phyloP scores from a whole-genome alignment of 2,329 filamentous ascomycete species.

The Fusarium phyllophilum region DNA sequence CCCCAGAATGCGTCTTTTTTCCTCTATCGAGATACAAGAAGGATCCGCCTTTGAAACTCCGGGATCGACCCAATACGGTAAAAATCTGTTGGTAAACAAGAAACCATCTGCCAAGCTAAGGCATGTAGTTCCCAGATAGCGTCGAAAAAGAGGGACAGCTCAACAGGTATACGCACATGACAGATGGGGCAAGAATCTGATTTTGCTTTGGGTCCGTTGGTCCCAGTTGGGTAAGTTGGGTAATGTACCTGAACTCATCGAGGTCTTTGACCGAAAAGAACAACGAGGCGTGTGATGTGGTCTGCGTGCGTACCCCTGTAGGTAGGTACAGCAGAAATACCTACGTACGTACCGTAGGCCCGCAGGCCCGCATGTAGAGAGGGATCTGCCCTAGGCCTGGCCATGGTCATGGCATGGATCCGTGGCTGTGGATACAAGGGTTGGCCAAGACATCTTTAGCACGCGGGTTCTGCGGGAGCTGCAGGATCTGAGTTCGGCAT shows the following conservation, averaged over 20 bases:
- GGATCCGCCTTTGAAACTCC: conserved; percentile 1
- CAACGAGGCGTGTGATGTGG: conserved; percentile 8
- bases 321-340: background rate
- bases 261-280: conserved; percentile 4
- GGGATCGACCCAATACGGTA: background rate
- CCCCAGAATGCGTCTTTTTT: conserved; percentile 32
- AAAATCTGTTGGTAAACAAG: background rate
- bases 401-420: conserved; percentile 19
- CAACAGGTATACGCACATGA: conserved; percentile 19
- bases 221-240: background rate
- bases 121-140: conserved; percentile 17
- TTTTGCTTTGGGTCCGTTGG: background rate
- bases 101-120: conserved; percentile 18
- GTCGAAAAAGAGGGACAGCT: conserved; percentile 7
- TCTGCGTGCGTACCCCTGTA: conserved; percentile 8
- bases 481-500: conserved; percentile 35
- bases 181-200: conserved; percentile 1
- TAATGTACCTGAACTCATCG: conserved; percentile 15
- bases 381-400: conserved; percentile 16
- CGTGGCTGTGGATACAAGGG: conserved; percentile 31
- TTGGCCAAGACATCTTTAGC: conserved; percentile 31
- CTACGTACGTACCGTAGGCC: conserved; percentile 5
- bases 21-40: conserved; percentile 5
- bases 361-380: conserved; percentile 23
- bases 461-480: conserved; percentile 34